Conservation (phyloP, 192 early-diverging fungal species). For the Backusella mclennaniae region DNA sequence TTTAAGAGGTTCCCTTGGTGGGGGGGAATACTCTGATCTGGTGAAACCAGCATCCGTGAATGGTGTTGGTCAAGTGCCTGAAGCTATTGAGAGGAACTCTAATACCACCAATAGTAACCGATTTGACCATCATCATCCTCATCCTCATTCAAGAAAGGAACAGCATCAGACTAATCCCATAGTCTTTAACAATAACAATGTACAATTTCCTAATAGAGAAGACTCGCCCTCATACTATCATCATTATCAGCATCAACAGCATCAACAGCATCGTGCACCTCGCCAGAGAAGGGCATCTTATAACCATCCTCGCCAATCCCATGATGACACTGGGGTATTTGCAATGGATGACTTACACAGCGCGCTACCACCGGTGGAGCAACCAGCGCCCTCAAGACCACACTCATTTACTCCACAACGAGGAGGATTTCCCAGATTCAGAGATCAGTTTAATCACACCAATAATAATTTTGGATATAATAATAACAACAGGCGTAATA, state of each 20-base stretch:
- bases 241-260: background rate
- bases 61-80: background rate
- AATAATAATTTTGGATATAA: background rate
- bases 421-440: background rate
- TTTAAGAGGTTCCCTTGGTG: slow-evolving; percentile 15
- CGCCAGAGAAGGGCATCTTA: background rate
- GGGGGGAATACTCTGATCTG: slow-evolving; percentile 11
- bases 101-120: background rate
- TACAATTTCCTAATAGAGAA: background rate
- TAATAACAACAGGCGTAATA: background rate
- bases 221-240: background rate
- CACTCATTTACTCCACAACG: background rate
- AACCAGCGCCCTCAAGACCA: background rate
- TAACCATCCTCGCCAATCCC: background rate
- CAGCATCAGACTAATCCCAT: background rate
- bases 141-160: background rate
- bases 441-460: background rate
- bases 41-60: background rate
- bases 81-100: background rate
- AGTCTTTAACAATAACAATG: background rate
- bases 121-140: background rate
- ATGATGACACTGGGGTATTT: slow-evolving; percentile 26
- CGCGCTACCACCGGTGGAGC: background rate
- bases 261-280: background rate
- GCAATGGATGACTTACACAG: slow-evolving; percentile 26